Base-by-base conservation (phyloP, 495 filamentous ascomycete genomes). In the Penicillium herquei region DNA sequence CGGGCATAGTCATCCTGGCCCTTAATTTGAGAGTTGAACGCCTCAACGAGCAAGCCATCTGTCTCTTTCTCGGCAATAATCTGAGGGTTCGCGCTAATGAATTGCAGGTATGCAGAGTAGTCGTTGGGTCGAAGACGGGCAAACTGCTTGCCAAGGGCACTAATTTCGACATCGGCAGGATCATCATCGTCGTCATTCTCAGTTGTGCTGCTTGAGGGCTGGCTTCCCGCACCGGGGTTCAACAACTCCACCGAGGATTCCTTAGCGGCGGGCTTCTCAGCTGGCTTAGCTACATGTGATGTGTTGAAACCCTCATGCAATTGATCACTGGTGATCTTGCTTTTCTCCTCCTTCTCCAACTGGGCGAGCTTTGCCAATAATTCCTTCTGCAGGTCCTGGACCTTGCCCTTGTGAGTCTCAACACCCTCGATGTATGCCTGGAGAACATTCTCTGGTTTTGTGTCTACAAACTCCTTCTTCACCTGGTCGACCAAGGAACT, bases 291-390 rank as follows among this genome's bases (percentile, higher is more conserved):
- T 46, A 98, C 82, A 56, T 86, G 78, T 3, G 91, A 91, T 61
- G 81, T 87, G 68, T 94, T 85, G 68, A 98, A 98, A 10, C 94
- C 94, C n/a, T 86, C 90, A 66, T 96, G 91, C 56, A 96, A 83
- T 57, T 80, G 73, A 61, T 98, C 95, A 63, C 91, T 97, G 2
- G 94, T 98, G 59, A 98, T 98, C 70, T 98, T 96, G 58, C 81
- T 80, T 41, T 78, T 70, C 65, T 97, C 92, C 52, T 94, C 91
- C 72, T 87, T 89, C 75, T 97, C 92, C 16, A 98, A 74, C 70
- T 90, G 81, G 7, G 78, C 87, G 49, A 98, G 78, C 73, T 88
- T 90, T 53, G 72, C 70, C 34, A 83, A 55, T 46, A 97, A 73
- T 59, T 96, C 80, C 49, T 78, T 80, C 65, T 97, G 91, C 55